Percentiles rank a stretch among this genome's conserved stretches.
Conservation (phyloP, 2,329 filamentous ascomycete species). For the Chrysoporthe austroafricana region DNA sequence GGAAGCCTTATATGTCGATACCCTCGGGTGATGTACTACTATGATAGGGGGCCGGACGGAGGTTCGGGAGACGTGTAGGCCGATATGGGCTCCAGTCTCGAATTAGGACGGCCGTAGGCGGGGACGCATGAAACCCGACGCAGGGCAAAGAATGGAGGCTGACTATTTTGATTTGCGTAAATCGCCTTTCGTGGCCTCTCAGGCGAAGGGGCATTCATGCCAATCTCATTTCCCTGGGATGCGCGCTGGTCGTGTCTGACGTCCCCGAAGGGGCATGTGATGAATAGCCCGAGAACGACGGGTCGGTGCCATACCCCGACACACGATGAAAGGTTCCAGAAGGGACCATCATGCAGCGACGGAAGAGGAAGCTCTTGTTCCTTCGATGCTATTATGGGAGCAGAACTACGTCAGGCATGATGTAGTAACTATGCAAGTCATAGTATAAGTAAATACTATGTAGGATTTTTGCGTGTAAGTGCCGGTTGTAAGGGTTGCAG, state of each 20-base stretch:
- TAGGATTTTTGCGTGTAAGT: not conserved
- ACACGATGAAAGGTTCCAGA: not conserved
- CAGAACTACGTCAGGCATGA: not conserved
- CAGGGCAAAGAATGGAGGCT: conserved; percentile 4
- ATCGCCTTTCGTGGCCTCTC: not conserved
- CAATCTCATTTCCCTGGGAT: conserved; percentile 2
- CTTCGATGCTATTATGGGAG: not conserved
- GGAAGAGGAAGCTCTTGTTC: conserved; percentile 9
- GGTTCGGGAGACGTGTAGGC: conserved; percentile 20
- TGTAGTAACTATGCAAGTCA: not conserved
- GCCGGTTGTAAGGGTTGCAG: too few species aligned
- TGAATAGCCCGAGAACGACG: not conserved
- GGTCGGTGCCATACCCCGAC: conserved; percentile 7
- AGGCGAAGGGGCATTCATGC: not conserved
- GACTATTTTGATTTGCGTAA: not conserved
- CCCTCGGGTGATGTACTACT: not conserved
- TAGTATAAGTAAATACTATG: not conserved
- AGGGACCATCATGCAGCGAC: not conserved
- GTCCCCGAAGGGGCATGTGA: conserved; percentile 18
- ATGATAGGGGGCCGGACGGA: conserved; percentile 12
- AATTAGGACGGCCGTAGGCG: not conserved
- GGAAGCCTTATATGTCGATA: conserved; percentile 7
- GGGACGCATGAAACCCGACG: conserved; percentile 22
- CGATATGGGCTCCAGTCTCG: conserved; percentile 6
- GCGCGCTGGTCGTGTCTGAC: not conserved